Evolutionary conservation across 202 grass and related monocot species (phyloP).

Genomic region (Panicum virgatum): DNA sequence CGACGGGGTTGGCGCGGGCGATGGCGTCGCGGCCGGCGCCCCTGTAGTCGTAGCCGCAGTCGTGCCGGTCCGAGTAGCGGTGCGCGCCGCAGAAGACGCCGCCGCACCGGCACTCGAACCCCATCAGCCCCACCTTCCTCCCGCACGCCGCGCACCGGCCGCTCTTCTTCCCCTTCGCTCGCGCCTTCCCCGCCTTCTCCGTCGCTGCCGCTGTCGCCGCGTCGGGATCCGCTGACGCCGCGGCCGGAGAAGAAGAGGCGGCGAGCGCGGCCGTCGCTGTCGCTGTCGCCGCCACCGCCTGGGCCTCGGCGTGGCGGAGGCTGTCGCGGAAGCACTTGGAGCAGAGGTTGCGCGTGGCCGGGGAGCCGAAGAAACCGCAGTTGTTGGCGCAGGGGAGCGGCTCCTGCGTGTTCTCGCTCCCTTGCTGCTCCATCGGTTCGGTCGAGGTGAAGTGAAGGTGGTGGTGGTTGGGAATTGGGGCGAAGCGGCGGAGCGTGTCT

Average conservation of each 20-base stretch:
- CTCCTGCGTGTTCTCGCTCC: constrained; percentile 26
- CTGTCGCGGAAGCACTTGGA: constrained; percentile 60
- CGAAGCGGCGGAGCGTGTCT: neutral
- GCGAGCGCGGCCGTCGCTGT: too few relatives aligned
- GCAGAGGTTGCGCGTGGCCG: constrained; percentile 49
- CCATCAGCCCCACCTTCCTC: constrained; percentile 59
- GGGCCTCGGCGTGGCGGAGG: constrained; percentile 22
- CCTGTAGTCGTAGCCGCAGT: constrained; percentile 57
- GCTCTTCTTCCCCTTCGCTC: neutral
- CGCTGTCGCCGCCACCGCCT: neutral
- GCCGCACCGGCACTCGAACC: constrained; percentile 62
- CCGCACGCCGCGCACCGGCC: constrained; percentile 46
- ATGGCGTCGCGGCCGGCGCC: constrained; percentile 54
- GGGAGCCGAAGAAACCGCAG: constrained; percentile 63
- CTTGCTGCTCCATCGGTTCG: constrained; percentile 46
- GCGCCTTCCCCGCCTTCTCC: neutral
- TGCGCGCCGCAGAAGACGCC: constrained; percentile 64
- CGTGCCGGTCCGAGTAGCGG: constrained; percentile 59
- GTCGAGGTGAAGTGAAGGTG: too few relatives aligned
- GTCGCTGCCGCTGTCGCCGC: neutral
- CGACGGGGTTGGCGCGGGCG: constrained; percentile 53
- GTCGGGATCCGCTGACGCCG: too few relatives aligned
- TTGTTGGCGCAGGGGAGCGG: constrained; percentile 54
- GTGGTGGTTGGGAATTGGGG: constrained; percentile 1
- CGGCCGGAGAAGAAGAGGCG: neutral